phyloP scores from a whole-genome alignment of 208 protist genomes.

The Leishmania turanica region DNA sequence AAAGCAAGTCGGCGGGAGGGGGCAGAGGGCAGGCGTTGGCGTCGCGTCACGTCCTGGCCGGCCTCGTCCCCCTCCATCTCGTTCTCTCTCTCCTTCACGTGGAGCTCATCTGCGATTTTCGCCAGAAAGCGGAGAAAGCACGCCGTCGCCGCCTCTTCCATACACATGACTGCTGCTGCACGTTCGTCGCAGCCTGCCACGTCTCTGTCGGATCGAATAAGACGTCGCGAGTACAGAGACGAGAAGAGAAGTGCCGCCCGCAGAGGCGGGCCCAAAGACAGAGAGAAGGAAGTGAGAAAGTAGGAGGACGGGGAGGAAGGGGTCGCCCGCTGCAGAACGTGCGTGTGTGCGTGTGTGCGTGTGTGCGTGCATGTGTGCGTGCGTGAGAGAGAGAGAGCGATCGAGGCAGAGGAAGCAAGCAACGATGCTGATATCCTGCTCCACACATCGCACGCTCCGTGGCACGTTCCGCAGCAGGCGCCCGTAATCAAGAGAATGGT shows the following conservation, averaged over 20 bases:
- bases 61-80: background rate
- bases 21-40: background rate
- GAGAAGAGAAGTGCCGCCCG: background rate
- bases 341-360: too few species aligned
- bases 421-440: background rate
- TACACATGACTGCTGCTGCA: background rate
- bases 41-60: background rate
- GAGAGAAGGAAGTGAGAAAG: background rate
- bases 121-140: background rate
- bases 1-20: background rate
- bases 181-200: background rate
- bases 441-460: background rate
- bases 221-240: background rate
- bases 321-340: too few species aligned
- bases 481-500: background rate
- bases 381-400: background rate
- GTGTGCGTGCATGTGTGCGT: too few species aligned
- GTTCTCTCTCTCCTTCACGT: background rate
- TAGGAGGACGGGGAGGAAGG: background rate
- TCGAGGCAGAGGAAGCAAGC: background rate
- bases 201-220: background rate
- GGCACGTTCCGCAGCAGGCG: background rate
- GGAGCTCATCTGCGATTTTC: background rate
- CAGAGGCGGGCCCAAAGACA: background rate
- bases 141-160: background rate